Evolutionary conservation across 306 rosid genomes (phyloP).

Genomic region (Vigna reflexopilosa): DNA sequence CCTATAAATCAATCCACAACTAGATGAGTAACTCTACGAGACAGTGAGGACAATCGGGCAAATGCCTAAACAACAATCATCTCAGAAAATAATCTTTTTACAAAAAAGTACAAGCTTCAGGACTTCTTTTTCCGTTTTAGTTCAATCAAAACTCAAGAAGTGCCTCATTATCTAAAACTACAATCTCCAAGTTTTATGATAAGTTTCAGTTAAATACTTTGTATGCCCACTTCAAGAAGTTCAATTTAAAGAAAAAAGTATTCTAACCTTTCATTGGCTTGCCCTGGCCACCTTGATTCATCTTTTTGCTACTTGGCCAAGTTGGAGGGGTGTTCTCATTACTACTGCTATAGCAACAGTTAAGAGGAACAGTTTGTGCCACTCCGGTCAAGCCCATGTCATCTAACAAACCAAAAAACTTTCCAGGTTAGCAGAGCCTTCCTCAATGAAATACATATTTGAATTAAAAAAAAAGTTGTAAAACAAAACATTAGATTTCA

Average conservation of each 20-base stretch:
- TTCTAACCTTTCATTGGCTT: constrained; percentile 64
- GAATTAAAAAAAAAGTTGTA: not conserved
- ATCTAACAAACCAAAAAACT: constrained; percentile 53
- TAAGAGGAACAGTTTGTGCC: constrained; percentile 54
- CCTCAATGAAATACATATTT: not conserved
- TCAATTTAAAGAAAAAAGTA: constrained; percentile 18
- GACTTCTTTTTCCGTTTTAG: not conserved
- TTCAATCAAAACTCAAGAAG: not conserved
- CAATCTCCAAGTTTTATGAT: not conserved
- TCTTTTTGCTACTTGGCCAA: constrained; percentile 51
- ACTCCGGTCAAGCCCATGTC: constrained; percentile 52
- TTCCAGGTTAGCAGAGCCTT: constrained; percentile 27
- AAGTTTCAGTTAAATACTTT: constrained; percentile 1
- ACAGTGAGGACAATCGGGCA: not conserved
- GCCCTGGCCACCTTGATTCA: constrained; percentile 46
- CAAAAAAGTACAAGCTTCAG: not conserved
- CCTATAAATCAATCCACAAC: not conserved
- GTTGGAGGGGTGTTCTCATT: constrained; percentile 66
- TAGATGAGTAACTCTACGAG: constrained; percentile 1
- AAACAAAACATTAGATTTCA: constrained; percentile 8
- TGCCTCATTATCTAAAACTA: not conserved
- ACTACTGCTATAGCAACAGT: constrained; percentile 69
- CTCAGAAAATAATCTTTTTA: not conserved
- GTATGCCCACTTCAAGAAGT: constrained; percentile 28
- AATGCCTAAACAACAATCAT: constrained; percentile 27